A percentile compares a stretch with the other conserved stretches of the same genome.
These are phyloP conservation scores for Penicillium sp. DNA, from an alignment of 2,329 filamentous ascomycete genomes.

Conservation along the genomic window DNA sequence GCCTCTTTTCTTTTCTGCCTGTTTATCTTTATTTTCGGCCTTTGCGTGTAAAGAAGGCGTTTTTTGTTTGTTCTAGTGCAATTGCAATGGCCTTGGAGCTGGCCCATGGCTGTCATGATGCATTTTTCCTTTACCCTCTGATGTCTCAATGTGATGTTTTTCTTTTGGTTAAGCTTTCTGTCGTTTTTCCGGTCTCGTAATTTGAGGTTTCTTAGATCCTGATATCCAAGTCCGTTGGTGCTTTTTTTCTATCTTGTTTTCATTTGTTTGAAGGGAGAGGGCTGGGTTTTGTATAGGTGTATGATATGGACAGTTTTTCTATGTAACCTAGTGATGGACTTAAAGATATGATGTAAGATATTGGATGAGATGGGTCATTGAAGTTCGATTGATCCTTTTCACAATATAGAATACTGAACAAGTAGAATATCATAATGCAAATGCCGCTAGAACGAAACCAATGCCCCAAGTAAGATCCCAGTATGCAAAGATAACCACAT, in stretches of 20 bases:
- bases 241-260: not conserved
- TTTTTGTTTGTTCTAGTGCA: not conserved
- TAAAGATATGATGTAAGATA: not conserved
- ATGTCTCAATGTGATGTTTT: slow-evolving; percentile 19
- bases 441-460: not conserved
- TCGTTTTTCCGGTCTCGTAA: slow-evolving; percentile 7
- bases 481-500: not conserved
- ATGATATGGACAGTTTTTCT: not conserved
- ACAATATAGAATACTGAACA: no score
- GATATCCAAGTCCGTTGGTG: slow-evolving; percentile 16
- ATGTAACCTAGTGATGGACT: not conserved
- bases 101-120: slow-evolving; percentile 25
- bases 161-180: not conserved
- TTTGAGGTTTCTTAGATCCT: slow-evolving; percentile 15
- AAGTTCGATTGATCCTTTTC: not conserved
- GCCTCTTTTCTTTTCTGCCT: slow-evolving; percentile 7
- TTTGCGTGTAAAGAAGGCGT: slow-evolving; percentile 5
- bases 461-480: not conserved
- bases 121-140: slow-evolving; percentile 14
- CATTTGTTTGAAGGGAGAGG: not conserved
- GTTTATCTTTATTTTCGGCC: slow-evolving; percentile 8
- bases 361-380: not conserved
- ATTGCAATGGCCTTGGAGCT: slow-evolving; percentile 4
- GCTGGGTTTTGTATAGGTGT: not conserved
- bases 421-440: not conserved